phyloP scores from a whole-genome alignment of 23 red algal genomes.

The Gracilaria gracilis region DNA sequence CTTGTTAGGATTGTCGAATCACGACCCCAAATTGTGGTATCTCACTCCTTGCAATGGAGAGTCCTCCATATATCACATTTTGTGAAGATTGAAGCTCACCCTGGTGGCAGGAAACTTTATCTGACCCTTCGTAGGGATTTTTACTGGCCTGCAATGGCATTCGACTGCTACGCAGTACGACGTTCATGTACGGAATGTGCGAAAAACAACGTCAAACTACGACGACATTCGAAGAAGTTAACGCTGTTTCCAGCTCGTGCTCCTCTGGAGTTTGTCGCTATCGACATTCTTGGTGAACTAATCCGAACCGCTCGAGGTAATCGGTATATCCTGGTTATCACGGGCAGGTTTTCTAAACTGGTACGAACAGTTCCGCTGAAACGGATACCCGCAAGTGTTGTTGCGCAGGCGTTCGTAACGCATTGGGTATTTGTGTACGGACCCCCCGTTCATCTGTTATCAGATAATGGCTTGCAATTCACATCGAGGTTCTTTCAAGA shows the following conservation, averaged over 20 bases:
- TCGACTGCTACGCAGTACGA: too few species aligned
- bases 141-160: too few species aligned
- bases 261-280: slow-evolving; percentile 1
- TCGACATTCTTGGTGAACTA: neutral
- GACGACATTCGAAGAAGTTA: slow-evolving; percentile 27
- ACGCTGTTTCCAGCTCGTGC: slow-evolving; percentile 10
- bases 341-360: neutral
- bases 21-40: too few species aligned
- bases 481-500: neutral
- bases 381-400: neutral
- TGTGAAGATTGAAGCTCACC: too few species aligned
- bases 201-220: too few species aligned
- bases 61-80: too few species aligned
- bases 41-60: too few species aligned
- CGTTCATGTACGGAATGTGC: too few species aligned
- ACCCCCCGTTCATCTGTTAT: neutral
- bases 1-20: too few species aligned
- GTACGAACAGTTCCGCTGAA: neutral
- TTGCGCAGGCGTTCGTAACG: neutral
- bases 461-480: neutral
- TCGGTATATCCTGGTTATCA: neutral
- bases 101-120: too few species aligned
- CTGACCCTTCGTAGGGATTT: too few species aligned
- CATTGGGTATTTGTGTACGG: neutral
- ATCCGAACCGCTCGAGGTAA: neutral